Conservation (phyloP, 257 asterid species). For the Lantana camara region DNA sequence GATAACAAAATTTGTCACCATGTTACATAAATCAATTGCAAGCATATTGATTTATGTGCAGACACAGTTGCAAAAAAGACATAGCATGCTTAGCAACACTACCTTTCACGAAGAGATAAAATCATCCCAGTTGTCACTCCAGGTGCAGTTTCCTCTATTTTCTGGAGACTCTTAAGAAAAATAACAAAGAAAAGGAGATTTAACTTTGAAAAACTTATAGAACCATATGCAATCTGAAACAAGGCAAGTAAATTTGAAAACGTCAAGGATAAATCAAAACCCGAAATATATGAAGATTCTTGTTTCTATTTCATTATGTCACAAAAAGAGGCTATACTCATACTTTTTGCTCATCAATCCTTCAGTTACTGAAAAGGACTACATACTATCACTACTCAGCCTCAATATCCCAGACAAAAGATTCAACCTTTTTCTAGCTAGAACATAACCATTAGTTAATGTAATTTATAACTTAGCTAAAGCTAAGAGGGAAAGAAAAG, state of each 20-base stretch:
- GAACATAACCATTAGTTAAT: background rate
- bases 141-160: slow-evolving; percentile 88
- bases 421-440: background rate
- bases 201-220: slow-evolving; percentile 15
- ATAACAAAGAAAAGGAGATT: slow-evolving; percentile 17
- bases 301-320: background rate
- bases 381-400: slow-evolving; percentile 5
- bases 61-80: no score
- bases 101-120: slow-evolving; percentile 95
- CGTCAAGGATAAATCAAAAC: slow-evolving; percentile 4
- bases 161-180: slow-evolving; percentile 53
- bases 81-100: slow-evolving; percentile 13
- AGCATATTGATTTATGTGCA: background rate
- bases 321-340: background rate
- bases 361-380: background rate
- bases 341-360: background rate
- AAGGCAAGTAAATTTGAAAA: slow-evolving; percentile 11
- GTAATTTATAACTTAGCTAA: no score
- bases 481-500: background rate
- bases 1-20: slow-evolving; percentile 15
- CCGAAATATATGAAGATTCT: background rate
- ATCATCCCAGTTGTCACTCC: slow-evolving; percentile 93
- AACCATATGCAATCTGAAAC: slow-evolving; percentile 5
- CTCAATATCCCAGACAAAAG: background rate
- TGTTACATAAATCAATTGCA: slow-evolving; percentile 1